A percentile compares a stretch with the other conserved stretches of the same genome.
phyloP scores from a whole-genome alignment of 306 rosid genomes.

The Lagenaria siceraria region DNA sequence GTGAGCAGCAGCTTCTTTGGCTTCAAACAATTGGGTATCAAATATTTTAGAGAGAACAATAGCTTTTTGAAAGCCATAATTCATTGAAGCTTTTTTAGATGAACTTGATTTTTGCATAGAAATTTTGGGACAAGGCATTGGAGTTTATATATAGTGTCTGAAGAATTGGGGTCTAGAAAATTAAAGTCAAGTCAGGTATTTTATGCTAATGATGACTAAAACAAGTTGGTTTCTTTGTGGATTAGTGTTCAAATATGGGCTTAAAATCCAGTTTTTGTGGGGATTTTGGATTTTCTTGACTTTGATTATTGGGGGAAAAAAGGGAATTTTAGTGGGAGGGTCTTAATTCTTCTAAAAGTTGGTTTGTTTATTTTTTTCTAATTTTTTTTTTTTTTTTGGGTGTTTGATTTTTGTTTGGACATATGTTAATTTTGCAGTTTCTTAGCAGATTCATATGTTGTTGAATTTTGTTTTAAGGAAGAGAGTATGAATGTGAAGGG shows the following conservation, averaged over 20 bases:
- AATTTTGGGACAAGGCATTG: background rate
- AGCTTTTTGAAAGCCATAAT: constrained; percentile 36
- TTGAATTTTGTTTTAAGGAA: background rate
- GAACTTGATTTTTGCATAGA: background rate
- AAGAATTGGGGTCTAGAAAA: background rate
- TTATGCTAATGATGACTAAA: background rate
- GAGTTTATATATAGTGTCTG: background rate
- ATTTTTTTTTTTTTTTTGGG: background rate
- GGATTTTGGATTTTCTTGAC: constrained; percentile 5
- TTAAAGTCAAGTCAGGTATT: background rate
- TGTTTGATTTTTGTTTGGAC: background rate
- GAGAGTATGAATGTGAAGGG: background rate
- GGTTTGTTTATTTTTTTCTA: background rate
- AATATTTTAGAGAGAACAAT: constrained; percentile 16
- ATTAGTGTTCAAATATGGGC: background rate
- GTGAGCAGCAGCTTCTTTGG: background rate
- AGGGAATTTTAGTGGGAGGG: background rate
- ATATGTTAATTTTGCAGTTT: background rate
- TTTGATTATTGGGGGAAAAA: background rate
- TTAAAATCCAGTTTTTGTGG: background rate
- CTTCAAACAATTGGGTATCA: constrained; percentile 39
- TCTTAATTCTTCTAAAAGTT: background rate
- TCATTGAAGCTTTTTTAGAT: background rate
- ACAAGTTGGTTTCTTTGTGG: background rate
- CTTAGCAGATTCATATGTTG: background rate